Base-by-base conservation (phyloP, 768 basidiomycete species). In the Butyriboletus loyo region DNA sequence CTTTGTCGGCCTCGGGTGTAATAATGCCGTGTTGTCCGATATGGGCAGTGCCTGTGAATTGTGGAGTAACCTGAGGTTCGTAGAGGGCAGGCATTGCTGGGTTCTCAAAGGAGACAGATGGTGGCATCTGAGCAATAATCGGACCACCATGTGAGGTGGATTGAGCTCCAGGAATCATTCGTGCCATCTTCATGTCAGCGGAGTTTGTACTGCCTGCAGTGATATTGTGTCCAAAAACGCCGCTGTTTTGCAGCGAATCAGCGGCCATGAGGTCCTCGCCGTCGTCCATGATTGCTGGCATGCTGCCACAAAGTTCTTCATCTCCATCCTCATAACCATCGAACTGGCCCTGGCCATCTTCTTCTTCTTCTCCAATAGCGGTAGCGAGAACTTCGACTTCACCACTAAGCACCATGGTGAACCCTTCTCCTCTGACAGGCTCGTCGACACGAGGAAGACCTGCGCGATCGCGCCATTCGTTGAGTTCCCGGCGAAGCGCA, bases 401-500 rank as follows among this genome's bases (percentile, higher is more conserved):
- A 41, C 84, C 87, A 35, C 71, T 74, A 15, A 89, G 74, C 39
- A 89, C 78, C 79, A 87, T 83, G 34, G 76, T 71, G 68, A 92
- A 89, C 31, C 79, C 87, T 30, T 89, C 85, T 27, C 84, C 79
- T 54, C 89, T 78, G 38, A 81, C 71, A 19, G 88, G 86, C 63
- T 92, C 87, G 41, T 91, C 88, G 53, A 85, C 76, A 57, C 79
- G 80, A 24, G 84, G 82, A 50, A 93, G 79, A 24, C 80, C 84
- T 24, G 83, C 82, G 44, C 87, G 83, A 57, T 84, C 82, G 52
- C 93, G 86, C 89, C 94, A 97, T 56, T 94, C 90, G 72, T 98
- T 97, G 62, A 98, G 77, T 69, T 99, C 93, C 43, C 85, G 80
- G 46, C 94, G 83, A 55, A 98, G 84, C 8, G 87, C 86, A 69